phyloP scores from a whole-genome alignment of 192 early-diverging fungal species.

The Coemansia sp. region DNA sequence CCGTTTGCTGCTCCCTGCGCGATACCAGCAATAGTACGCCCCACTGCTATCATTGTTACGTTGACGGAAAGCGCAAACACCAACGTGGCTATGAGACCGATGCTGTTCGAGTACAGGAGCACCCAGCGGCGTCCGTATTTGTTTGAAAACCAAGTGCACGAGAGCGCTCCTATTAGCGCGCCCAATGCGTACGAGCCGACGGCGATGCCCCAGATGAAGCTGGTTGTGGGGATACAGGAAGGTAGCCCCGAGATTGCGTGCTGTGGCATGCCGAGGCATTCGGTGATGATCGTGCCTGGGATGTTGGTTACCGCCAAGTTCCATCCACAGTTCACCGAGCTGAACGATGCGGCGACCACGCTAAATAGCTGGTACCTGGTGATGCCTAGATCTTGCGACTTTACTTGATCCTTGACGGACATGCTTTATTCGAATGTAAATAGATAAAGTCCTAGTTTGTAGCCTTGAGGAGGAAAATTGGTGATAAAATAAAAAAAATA shows the following conservation, averaged over 20 bases:
- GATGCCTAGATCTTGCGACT: conserved; percentile 30
- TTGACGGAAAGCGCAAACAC: conserved; percentile 58
- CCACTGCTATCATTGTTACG: conserved; percentile 60
- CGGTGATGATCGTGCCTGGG: conserved; percentile 49
- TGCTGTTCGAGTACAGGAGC: conserved; percentile 64
- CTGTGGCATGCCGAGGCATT: conserved; percentile 31
- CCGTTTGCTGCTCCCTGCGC: conserved; percentile 62
- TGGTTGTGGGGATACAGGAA: conserved; percentile 32
- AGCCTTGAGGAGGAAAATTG: no score
- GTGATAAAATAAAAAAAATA: no score
- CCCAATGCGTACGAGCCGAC: conserved; percentile 60
- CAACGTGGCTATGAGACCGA: conserved; percentile 60
- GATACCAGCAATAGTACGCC: conserved; percentile 68
- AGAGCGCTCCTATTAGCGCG: conserved; percentile 62
- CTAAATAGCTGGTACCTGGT: conserved; percentile 54
- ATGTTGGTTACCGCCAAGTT: conserved; percentile 55
- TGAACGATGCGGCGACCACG: conserved; percentile 34
- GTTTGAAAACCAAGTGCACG: conserved; percentile 56
- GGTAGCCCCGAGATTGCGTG: conserved; percentile 24
- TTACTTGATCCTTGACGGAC: not conserved
- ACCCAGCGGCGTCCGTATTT: conserved; percentile 61
- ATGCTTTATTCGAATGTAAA: not conserved
- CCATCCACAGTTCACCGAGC: conserved; percentile 54
- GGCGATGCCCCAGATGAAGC: conserved; percentile 54
- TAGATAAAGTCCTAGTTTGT: no score